These are phyloP conservation scores for Cladosporium sp. DNA, from an alignment of 2,329 filamentous ascomycete genomes.

Conservation along the genomic window DNA sequence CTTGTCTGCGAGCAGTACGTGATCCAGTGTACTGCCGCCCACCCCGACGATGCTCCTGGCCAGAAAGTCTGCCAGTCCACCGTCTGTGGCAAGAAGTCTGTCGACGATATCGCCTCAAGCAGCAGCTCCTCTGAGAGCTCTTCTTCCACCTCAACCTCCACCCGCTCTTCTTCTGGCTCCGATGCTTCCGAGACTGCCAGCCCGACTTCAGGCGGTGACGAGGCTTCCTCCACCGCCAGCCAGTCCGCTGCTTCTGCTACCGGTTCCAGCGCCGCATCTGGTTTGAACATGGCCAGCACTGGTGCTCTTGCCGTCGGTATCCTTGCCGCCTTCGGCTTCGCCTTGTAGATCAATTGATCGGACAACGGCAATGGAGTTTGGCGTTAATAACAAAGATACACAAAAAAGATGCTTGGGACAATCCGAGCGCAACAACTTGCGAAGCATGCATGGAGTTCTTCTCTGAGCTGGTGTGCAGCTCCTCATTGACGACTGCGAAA, in stretches of 20 bases:
- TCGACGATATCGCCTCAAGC: constrained; percentile 38
- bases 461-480: constrained; percentile 6
- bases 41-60: constrained; percentile 40
- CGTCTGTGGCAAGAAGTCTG: constrained; percentile 55
- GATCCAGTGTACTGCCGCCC: constrained; percentile 41
- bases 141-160: constrained; percentile 33
- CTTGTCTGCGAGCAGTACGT: constrained; percentile 59
- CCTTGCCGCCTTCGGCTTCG: constrained; percentile 57
- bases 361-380: background rate
- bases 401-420: background rate
- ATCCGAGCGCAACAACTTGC: background rate
- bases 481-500: constrained; percentile 11
- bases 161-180: constrained; percentile 30
- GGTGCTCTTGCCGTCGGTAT: constrained; percentile 51
- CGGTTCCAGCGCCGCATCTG: constrained; percentile 44
- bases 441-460: constrained; percentile 12
- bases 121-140: constrained; percentile 28
- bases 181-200: constrained; percentile 34
- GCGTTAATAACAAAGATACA: background rate
- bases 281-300: constrained; percentile 48
- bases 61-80: constrained; percentile 49
- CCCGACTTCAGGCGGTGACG: constrained; percentile 29
- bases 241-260: constrained; percentile 15
- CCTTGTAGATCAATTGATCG: constrained; percentile 47
- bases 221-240: constrained; percentile 9